phyloP scores from a whole-genome alignment of 257 asterid species.

The Solanum acaule region DNA sequence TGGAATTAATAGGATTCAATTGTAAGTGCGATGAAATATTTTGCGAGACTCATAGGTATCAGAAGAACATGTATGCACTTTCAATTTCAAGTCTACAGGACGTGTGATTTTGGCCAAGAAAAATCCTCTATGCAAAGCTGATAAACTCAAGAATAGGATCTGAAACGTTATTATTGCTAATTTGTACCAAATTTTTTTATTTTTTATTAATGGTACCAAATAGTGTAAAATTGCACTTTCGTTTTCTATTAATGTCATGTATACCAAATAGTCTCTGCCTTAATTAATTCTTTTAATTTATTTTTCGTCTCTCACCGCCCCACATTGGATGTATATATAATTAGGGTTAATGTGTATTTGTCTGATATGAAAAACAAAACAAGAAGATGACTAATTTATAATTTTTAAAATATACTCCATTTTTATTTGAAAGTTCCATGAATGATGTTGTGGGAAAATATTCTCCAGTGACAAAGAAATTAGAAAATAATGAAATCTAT shows the following conservation, averaged over 20 bases:
- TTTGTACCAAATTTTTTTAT: background rate
- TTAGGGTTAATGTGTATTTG: background rate
- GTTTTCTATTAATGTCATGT: background rate
- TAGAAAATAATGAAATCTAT: background rate
- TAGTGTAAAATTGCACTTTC: background rate
- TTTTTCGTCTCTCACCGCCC: background rate
- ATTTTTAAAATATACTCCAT: background rate
- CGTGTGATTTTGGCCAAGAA: conserved; percentile 4
- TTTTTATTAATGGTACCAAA: background rate
- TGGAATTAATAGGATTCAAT: conserved; percentile 9
- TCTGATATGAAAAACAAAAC: background rate
- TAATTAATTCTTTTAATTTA: background rate
- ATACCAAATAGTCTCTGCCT: background rate
- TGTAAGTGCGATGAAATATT: conserved; percentile 20
- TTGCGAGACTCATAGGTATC: conserved; percentile 21
- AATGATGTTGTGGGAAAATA: background rate
- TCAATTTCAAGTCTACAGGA: conserved; percentile 19
- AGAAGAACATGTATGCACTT: conserved; percentile 13
- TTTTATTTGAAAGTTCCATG: background rate
- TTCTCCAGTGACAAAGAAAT: background rate
- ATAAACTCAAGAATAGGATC: background rate
- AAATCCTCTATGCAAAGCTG: conserved; percentile 9
- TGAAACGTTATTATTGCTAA: background rate
- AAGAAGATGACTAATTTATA: background rate
- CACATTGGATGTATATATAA: background rate